These are phyloP conservation scores for Pseudotulostoma volvatum DNA, from an alignment of 495 filamentous ascomycete genomes.

Conservation along the genomic window DNA sequence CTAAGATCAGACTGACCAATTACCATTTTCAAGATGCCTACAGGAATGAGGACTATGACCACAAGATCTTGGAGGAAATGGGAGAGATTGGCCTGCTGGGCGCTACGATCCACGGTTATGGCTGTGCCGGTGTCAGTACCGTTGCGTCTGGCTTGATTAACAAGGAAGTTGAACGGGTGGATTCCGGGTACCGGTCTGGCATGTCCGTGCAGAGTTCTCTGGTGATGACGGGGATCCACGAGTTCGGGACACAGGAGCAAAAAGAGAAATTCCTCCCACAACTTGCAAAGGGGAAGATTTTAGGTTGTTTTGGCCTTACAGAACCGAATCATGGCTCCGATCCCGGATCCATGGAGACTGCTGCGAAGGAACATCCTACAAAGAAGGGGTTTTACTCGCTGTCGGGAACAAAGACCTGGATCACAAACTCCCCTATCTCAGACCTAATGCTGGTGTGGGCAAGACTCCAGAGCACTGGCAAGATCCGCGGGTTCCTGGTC, in stretches of 20 bases:
- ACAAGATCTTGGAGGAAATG: slow-evolving; percentile 83
- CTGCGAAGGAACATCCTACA: slow-evolving; percentile 67
- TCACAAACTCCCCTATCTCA: slow-evolving; percentile 91
- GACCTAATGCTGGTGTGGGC: slow-evolving; percentile 91
- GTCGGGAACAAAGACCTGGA: slow-evolving; percentile 91
- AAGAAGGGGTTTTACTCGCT: slow-evolving; percentile 75
- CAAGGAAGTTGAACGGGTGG: slow-evolving; percentile 87
- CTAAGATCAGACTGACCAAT: not conserved
- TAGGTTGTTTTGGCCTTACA: slow-evolving; percentile 88
- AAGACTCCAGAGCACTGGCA: slow-evolving; percentile 74
- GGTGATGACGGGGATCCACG: slow-evolving; percentile 92
- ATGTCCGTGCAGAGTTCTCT: slow-evolving; percentile 94
- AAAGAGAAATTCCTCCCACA: slow-evolving; percentile 76
- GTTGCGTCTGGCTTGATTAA: slow-evolving; percentile 90
- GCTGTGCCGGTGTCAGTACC: slow-evolving; percentile 81
- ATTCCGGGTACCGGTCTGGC: slow-evolving; percentile 85
- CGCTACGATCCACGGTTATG: slow-evolving; percentile 82
- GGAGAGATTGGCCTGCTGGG: slow-evolving; percentile 85
- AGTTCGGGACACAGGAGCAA: slow-evolving; percentile 76
- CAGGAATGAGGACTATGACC: slow-evolving; percentile 83
- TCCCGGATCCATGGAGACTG: slow-evolving; percentile 88
- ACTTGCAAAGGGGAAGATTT: slow-evolving; percentile 71
- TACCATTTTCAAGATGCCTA: slow-evolving; percentile 59
- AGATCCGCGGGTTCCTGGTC: slow-evolving; percentile 88
- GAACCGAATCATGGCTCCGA: slow-evolving; percentile 97